A percentile compares a stretch with the other conserved stretches of the same genome.
phyloP scores from a whole-genome alignment of 495 filamentous ascomycete species.

The Neurospora sp. region DNA sequence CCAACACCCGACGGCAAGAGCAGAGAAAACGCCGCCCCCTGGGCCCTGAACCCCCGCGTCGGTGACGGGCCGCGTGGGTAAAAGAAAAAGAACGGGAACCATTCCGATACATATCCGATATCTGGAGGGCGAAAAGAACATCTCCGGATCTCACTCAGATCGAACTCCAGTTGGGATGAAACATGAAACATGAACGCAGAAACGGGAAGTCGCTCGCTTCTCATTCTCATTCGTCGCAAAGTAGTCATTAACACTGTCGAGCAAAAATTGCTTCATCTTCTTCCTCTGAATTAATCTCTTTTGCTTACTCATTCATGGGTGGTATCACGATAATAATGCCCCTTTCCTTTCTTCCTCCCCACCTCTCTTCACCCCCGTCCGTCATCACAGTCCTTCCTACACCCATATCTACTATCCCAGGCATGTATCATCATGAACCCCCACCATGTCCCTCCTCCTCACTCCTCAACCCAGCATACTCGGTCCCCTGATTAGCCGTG shows the following conservation, averaged over 20 bases:
- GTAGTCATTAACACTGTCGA: neutral
- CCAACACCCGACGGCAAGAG: neutral
- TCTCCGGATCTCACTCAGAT: neutral
- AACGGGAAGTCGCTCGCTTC: neutral
- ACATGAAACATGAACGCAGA: neutral
- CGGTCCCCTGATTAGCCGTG: conserved; percentile 60
- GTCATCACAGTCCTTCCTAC: neutral
- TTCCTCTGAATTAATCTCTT: neutral
- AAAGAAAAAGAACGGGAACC: neutral
- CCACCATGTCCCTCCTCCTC: conserved; percentile 35
- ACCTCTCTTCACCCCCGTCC: neutral
- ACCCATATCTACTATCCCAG: neutral
- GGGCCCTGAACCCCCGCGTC: neutral
- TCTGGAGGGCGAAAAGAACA: neutral
- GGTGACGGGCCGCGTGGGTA: neutral
- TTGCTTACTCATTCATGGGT: neutral
- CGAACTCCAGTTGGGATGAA: neutral
- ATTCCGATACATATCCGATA: neutral
- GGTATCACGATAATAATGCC: neutral
- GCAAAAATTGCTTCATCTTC: neutral
- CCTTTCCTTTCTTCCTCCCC: neutral
- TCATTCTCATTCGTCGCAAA: neutral
- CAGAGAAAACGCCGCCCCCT: neutral
- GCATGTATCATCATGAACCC: neutral
- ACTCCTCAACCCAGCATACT: conserved; percentile 37